Percentiles rank a stretch among this genome's conserved stretches.
Conservation (phyloP, 1,284 basidiomycete genomes). For the Moesziomyces sp. region DNA sequence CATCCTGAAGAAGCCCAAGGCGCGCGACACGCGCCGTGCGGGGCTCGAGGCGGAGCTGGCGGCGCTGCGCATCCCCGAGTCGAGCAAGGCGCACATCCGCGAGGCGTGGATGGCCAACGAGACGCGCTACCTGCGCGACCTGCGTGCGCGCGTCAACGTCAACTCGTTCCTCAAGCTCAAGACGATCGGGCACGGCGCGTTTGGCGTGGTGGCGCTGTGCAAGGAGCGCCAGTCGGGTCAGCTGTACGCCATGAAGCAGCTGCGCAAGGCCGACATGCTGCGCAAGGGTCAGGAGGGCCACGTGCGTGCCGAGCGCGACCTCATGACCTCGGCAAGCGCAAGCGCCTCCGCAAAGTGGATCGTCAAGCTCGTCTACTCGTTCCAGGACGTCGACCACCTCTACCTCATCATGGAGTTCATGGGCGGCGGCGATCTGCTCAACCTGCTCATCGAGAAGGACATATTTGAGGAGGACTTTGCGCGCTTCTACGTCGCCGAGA, state of each 20-base stretch:
- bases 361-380: slow-evolving; percentile 86
- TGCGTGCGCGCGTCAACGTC: slow-evolving; percentile 81
- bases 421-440: slow-evolving; percentile 94
- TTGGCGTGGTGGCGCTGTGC: slow-evolving; percentile 94
- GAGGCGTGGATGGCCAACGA: slow-evolving; percentile 85
- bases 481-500: slow-evolving; percentile 95
- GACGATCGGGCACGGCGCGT: slow-evolving; percentile 97
- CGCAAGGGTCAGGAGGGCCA: slow-evolving; percentile 98
- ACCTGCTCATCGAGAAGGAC: slow-evolving; percentile 91
- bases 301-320: slow-evolving; percentile 87
- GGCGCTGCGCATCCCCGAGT: slow-evolving; percentile 77
- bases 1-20: slow-evolving; percentile 76
- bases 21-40: slow-evolving; percentile 82
- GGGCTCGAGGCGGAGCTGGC: slow-evolving; percentile 89
- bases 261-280: slow-evolving; percentile 93
- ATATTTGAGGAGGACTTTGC: slow-evolving; percentile 94
- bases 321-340: slow-evolving; percentile 77
- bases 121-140: slow-evolving; percentile 86
- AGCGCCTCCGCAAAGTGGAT: slow-evolving; percentile 76
- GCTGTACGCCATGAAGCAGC: slow-evolving; percentile 96
- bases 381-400: slow-evolving; percentile 77
- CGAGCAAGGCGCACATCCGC: slow-evolving; percentile 79
- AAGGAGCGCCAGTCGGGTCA: slow-evolving; percentile 81
- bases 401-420: slow-evolving; percentile 90
- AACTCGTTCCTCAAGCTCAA: slow-evolving; percentile 89